Evolutionary conservation across 2,329 filamentous ascomycete genomes (phyloP).

Genomic region (Penicillium sp.): DNA sequence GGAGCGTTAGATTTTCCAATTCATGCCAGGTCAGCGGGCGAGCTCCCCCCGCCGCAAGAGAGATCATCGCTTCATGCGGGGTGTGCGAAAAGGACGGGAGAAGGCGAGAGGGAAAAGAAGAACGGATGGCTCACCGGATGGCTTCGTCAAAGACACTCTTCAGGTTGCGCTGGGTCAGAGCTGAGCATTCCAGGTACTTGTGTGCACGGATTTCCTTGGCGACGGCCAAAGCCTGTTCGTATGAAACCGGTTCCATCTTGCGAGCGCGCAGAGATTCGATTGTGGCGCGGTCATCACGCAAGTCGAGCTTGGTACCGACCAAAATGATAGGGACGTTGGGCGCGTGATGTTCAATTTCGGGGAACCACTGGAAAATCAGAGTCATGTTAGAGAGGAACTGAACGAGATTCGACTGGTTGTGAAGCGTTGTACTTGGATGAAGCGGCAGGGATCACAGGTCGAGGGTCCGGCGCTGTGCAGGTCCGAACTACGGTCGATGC

Average conservation of each 20-base stretch:
- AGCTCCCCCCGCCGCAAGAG: too few relatives aligned
- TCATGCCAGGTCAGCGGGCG: too few relatives aligned
- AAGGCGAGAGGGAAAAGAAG: neutral
- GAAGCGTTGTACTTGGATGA: too few relatives aligned
- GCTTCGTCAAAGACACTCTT: constrained; percentile 99
- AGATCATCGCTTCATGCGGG: too few relatives aligned
- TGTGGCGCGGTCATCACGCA: constrained; percentile 81
- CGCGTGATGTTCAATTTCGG: constrained; percentile 94
- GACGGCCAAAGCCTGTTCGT: constrained; percentile 81
- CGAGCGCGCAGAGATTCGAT: constrained; percentile 77
- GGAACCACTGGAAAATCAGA: constrained; percentile 66
- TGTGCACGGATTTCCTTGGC: constrained; percentile 93
- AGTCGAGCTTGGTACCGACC: constrained; percentile 92
- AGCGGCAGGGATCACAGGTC: neutral
- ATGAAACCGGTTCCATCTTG: constrained; percentile 95
- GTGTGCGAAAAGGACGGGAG: neutral
- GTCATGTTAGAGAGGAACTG: neutral
- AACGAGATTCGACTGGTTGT: too few relatives aligned
- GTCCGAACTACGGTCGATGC: too few relatives aligned
- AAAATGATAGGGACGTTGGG: constrained; percentile 94
- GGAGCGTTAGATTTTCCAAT: too few relatives aligned
- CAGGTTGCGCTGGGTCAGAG: constrained; percentile 88
- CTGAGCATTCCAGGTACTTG: constrained; percentile 97
- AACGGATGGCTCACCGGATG: constrained; percentile 65
- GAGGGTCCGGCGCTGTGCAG: neutral